Evolutionary conservation across 164 flowering plant genomes (phyloP).

Genomic region (Vitis riparia): DNA sequence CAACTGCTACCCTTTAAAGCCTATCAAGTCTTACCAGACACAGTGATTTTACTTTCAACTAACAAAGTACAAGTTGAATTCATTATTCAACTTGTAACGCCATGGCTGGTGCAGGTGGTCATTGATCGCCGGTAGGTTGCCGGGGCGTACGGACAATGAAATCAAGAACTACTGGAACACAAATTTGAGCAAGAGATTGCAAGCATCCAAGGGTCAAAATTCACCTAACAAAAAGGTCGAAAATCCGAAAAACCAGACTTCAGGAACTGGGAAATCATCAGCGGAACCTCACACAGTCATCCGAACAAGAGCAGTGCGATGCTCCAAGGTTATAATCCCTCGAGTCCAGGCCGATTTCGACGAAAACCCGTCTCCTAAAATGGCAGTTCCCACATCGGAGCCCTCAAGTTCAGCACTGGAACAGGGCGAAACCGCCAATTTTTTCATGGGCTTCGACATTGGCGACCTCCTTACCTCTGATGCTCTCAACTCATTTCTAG

Average conservation of each 20-base stretch:
- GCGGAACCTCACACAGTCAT: not conserved
- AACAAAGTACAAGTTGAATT: too few species aligned
- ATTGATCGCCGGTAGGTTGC: constrained; percentile 16
- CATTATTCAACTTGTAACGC: too few species aligned
- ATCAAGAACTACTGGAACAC: constrained; percentile 19
- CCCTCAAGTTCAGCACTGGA: too few species aligned
- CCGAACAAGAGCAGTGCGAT: constrained; percentile 17
- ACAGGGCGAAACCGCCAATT: not conserved
- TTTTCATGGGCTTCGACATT: constrained; percentile 12
- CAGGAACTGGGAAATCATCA: not conserved
- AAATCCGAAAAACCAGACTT: not conserved
- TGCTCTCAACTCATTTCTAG: not conserved
- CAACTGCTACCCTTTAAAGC: too few species aligned
- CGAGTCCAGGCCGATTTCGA: not conserved
- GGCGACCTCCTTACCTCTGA: constrained; percentile 7
- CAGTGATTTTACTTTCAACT: too few species aligned
- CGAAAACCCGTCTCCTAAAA: not conserved
- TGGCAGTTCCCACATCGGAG: not conserved
- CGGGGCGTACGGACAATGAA: constrained; percentile 18
- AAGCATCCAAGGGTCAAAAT: not conserved
- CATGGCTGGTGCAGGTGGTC: constrained; percentile 18
- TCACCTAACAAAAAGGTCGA: not conserved
- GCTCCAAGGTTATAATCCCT: constrained; percentile 6
- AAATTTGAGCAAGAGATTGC: constrained; percentile 8
- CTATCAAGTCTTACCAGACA: too few species aligned